Percentiles rank a stretch among this genome's conserved stretches.
These are phyloP conservation scores for Ganoderma resinaceum DNA, from an alignment of 1,284 basidiomycete genomes.

Conservation along the genomic window DNA sequence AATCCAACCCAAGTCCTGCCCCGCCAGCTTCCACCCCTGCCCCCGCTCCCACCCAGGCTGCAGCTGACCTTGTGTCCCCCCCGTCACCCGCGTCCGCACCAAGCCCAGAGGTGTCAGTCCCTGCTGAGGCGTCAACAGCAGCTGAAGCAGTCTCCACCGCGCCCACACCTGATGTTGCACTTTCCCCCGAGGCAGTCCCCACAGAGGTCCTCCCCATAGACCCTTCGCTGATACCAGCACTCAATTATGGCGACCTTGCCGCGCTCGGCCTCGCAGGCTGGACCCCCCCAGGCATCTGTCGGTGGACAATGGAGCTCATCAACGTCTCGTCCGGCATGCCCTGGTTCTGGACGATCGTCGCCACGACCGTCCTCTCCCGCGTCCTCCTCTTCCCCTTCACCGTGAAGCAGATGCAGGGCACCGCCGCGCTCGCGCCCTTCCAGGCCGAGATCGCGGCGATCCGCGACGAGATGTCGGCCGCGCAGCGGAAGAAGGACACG, in stretches of 20 bases:
- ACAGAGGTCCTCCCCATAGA: slow-evolving; percentile 20
- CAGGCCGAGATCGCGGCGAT: slow-evolving; percentile 63
- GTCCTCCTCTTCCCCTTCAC: slow-evolving; percentile 74
- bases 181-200: slow-evolving; percentile 12
- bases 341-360: slow-evolving; percentile 88
- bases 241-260: slow-evolving; percentile 83
- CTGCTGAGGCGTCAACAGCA: slow-evolving; percentile 16
- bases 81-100: background rate
- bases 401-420: slow-evolving; percentile 70
- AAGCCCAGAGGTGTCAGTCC: background rate
- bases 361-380: slow-evolving; percentile 76
- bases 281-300: slow-evolving; percentile 49
- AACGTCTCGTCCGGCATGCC: slow-evolving; percentile 80
- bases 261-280: slow-evolving; percentile 77
- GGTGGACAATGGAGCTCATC: slow-evolving; percentile 70
- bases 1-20: slow-evolving; percentile 12
- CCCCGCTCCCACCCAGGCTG: background rate
- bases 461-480: slow-evolving; percentile 55
- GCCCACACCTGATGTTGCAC: slow-evolving; percentile 20
- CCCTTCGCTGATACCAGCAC: slow-evolving; percentile 40
- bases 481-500: slow-evolving; percentile 52
- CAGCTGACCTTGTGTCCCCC: background rate
- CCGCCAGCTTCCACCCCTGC: slow-evolving; percentile 4
- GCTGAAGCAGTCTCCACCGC: slow-evolving; percentile 22
- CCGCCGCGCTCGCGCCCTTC: slow-evolving; percentile 73